Evolutionary conservation across 2,329 filamentous ascomycete genomes (phyloP).

Genomic region (Fusarium nelsonii): DNA sequence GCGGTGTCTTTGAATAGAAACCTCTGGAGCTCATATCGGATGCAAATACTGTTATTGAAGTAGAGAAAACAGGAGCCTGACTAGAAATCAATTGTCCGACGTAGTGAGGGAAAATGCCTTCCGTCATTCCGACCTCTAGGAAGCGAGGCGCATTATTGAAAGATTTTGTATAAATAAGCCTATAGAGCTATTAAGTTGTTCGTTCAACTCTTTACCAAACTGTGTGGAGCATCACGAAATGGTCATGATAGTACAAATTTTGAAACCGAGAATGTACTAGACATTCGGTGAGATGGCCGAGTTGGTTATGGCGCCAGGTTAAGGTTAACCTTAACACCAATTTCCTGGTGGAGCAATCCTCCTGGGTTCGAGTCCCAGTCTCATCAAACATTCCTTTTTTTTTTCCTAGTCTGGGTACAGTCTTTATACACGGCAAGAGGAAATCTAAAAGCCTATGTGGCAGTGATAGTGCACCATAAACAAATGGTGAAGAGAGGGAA

Average conservation of each 20-base stretch:
- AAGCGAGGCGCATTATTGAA: too few relatives aligned
- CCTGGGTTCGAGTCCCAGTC: conserved; percentile 20
- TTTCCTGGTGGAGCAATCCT: conserved; percentile 14
- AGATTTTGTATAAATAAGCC: neutral
- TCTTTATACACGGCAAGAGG: too few relatives aligned
- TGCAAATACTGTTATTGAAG: neutral
- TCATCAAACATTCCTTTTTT: conserved; percentile 2
- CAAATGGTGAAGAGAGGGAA: too few relatives aligned
- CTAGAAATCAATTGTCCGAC: neutral
- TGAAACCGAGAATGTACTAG: too few relatives aligned
- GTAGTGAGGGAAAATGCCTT: neutral
- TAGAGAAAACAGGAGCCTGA: fast-evolving
- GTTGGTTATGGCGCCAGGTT: conserved; percentile 26
- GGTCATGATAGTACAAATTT: too few relatives aligned
- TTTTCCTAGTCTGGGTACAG: neutral
- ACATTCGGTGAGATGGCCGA: conserved; percentile 14
- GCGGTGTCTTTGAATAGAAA: neutral
- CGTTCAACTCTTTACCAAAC: too few relatives aligned
- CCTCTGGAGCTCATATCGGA: neutral
- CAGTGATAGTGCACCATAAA: too few relatives aligned
- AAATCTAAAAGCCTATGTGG: too few relatives aligned
- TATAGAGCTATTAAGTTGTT: neutral
- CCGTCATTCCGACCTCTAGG: neutral
- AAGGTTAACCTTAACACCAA: conserved; percentile 20
- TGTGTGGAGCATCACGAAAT: too few relatives aligned